Evolutionary conservation across 2,329 filamentous ascomycete species (phyloP).

Genomic region (Ophiostoma australiae): DNA sequence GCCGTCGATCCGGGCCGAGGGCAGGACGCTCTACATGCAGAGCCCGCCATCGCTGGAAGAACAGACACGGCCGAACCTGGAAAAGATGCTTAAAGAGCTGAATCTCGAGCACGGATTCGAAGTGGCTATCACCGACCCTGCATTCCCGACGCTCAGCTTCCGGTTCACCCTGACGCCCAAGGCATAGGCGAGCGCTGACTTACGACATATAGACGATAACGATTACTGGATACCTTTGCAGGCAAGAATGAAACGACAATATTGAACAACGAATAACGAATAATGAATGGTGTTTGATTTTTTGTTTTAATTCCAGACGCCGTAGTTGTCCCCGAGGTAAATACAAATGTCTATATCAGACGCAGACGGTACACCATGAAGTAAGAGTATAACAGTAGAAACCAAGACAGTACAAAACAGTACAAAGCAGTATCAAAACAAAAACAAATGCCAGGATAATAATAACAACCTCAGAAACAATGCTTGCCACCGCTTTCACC

Average conservation of each 20-base stretch:
- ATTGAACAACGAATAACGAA: no score
- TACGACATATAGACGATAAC: conserved; percentile 6
- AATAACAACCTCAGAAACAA: not conserved
- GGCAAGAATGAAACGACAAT: not conserved
- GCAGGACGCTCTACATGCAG: conserved; percentile 87
- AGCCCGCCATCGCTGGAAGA: conserved; percentile 75
- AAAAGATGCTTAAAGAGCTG: conserved; percentile 70
- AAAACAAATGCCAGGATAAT: not conserved
- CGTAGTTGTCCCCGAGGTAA: conserved; percentile 27
- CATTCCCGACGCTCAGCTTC: conserved; percentile 69
- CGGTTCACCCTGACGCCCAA: conserved; percentile 47
- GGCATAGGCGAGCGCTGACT: conserved; percentile 18
- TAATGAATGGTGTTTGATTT: not conserved
- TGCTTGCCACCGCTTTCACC: conserved; percentile 2
- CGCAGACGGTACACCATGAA: not conserved
- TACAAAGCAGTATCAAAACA: conserved; percentile 14
- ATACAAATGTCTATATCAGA: conserved; percentile 18
- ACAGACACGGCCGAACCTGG: conserved; percentile 76
- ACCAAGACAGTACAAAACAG: not conserved
- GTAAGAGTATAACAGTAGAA: not conserved
- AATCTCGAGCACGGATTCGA: conserved; percentile 73
- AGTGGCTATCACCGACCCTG: conserved; percentile 87
- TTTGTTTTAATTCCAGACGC: conserved; percentile 23
- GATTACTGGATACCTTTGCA: not conserved
- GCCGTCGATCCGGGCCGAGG: conserved; percentile 73